Evolutionary conservation across 192 early-diverging fungal species (phyloP), one percentile per base, ranked within the genome.

Genomic region (Coemansia sp.): DNA sequence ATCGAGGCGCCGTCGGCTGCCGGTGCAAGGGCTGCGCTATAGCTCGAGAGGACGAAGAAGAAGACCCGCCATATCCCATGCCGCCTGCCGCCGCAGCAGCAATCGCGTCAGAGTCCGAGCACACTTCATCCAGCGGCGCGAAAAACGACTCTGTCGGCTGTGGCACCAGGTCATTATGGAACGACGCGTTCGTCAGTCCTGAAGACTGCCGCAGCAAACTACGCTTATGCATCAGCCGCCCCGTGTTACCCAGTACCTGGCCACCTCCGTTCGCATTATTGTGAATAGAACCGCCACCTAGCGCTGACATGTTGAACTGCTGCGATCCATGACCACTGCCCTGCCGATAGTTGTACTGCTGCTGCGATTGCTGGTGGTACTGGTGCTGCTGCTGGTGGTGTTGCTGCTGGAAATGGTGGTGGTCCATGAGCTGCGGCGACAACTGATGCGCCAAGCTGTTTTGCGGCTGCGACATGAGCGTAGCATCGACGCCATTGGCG

Each of bases 391-490:
- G 25, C 0, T 48, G 45, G 3, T 17, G 17, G 6, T 37, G 61
- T 50, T 36, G 72, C 6, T 29, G 29, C 31, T 31, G 55, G 31
- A 58, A 58, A 12, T 34, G 23, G 3, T 55, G 55, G 29, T 58
- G 69, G 62, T 71, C 69, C 12, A 64, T 59, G 46, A 82, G 66
- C 14, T 42, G 74, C 51, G 79, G 79, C 63, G 79, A 82, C 44
- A 82, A 6, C 14, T 73, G 65, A 27, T 73, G 74, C 41, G 66
- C 69, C 60, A 82, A 66, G 51, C 79, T 82, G 68, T 82, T 82
- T 36, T 82, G 79, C 53, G 79, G 79, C 74, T 82, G 79, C 68
- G 79, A 82, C 79, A 82, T 76, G 21, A 82, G 65, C 62, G 74
- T 82, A 19, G 74, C 71, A 68, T 82, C 66, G 39, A 71, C 71